phyloP scores from a whole-genome alignment of 1,284 basidiomycete species.

The Wolfiporia cocos region DNA sequence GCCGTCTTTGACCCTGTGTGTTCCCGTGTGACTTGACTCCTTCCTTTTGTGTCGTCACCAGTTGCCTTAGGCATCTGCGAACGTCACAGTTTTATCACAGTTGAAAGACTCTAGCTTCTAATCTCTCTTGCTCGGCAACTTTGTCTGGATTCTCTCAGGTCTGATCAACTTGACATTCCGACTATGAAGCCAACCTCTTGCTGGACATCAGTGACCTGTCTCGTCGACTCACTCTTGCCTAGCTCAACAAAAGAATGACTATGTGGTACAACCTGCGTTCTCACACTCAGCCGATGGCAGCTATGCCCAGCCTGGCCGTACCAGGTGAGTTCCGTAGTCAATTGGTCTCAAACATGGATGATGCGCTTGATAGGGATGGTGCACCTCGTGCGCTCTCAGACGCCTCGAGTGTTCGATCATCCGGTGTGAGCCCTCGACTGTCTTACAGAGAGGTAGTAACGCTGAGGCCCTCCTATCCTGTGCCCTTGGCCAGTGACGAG shows the following conservation, averaged over 20 bases:
- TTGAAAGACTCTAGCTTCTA: neutral
- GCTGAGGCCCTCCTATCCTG: no score
- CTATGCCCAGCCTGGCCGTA: neutral
- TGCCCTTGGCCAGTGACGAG: no score
- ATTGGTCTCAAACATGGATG: neutral
- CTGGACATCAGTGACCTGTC: neutral
- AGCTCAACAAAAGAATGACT: no score
- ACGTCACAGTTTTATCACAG: slow-evolving; percentile 5
- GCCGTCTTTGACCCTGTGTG: neutral
- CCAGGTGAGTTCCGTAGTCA: slow-evolving; percentile 1
- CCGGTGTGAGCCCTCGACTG: no score
- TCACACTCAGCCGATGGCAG: neutral
- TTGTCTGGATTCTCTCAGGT: slow-evolving; percentile 1
- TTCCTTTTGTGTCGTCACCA: neutral
- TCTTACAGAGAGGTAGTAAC: no score
- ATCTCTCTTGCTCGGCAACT: neutral
- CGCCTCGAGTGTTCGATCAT: no score
- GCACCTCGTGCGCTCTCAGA: no score
- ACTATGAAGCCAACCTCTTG: neutral
- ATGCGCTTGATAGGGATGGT: no score
- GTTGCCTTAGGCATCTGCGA: no score
- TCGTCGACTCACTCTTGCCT: no score
- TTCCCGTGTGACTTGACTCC: neutral
- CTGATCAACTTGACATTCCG: slow-evolving; percentile 4
- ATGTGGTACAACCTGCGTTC: neutral